Percentiles rank a stretch among this genome's conserved stretches.
Conservation (phyloP, 2,329 filamentous ascomycete species). For the Didymella exigua region DNA sequence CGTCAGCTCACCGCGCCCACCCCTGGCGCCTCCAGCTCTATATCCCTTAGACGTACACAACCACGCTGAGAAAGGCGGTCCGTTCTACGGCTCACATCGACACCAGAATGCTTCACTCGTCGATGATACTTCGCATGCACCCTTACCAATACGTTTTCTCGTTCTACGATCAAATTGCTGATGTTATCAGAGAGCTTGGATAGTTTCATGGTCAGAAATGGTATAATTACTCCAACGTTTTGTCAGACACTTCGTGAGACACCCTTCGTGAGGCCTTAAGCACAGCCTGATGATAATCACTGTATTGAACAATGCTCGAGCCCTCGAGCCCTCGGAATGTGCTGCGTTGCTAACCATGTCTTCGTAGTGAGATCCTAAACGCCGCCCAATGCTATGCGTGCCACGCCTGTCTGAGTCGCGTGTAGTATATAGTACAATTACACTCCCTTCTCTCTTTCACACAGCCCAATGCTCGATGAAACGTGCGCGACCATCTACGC, state of each 20-base stretch:
- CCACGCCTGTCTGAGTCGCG: constrained; percentile 3
- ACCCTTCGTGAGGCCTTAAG: too few species aligned
- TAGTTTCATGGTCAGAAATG: not conserved
- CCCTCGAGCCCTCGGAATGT: too few species aligned
- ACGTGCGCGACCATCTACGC: constrained; percentile 25
- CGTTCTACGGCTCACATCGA: not conserved
- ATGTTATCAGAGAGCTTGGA: not conserved
- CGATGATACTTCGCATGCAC: not conserved
- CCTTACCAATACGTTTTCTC: not conserved
- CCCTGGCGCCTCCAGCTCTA: too few species aligned
- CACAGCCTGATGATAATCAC: too few species aligned
- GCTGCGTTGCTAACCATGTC: constrained; percentile 2
- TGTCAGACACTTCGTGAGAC: not conserved
- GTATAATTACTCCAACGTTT: too few species aligned
- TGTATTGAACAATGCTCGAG: too few species aligned
- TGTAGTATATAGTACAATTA: constrained; percentile 26
- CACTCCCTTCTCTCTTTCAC: not conserved
- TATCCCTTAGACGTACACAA: not conserved
- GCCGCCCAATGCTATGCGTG: constrained; percentile 32
- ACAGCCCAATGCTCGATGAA: not conserved
- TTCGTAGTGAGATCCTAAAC: constrained; percentile 17
- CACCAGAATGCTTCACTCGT: not conserved
- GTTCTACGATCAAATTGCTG: not conserved
- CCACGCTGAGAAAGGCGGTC: not conserved
- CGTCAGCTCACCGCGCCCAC: too few species aligned